Evolutionary conservation across 2,329 filamentous ascomycete species (phyloP).

Genomic region (Simplicillium aogashimaense): DNA sequence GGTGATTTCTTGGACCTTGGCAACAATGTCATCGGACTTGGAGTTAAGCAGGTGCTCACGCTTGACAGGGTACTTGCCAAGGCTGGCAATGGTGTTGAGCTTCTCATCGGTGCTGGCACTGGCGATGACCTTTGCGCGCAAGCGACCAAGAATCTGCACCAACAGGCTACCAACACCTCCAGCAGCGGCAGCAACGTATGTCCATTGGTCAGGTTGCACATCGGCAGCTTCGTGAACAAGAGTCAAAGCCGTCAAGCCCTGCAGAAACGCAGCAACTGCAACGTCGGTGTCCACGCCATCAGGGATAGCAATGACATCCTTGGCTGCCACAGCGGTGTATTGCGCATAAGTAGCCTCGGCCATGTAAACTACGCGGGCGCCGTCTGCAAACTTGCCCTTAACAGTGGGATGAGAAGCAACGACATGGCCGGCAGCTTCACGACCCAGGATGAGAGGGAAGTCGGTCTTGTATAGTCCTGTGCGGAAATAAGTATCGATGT

Average conservation of each 20-base stretch:
- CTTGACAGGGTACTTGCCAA: slow-evolving; percentile 63
- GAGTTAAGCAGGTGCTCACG: too few relatives aligned
- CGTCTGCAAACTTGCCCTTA: slow-evolving; percentile 46
- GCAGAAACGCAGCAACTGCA: slow-evolving; percentile 62
- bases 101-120: slow-evolving; percentile 70
- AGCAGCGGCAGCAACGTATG: slow-evolving; percentile 76
- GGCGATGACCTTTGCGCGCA: slow-evolving; percentile 71
- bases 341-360: slow-evolving; percentile 42
- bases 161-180: slow-evolving; percentile 72
- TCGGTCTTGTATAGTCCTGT: slow-evolving; percentile 63
- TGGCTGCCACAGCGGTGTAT: slow-evolving; percentile 42
- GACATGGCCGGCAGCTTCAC: slow-evolving; percentile 67
- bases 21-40: slow-evolving; percentile 50
- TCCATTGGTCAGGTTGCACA: slow-evolving; percentile 69
- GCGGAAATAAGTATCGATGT: slow-evolving; percentile 87
- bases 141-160: slow-evolving; percentile 59
- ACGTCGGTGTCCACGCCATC: slow-evolving; percentile 47
- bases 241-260: slow-evolving; percentile 75
- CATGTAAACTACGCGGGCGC: slow-evolving; percentile 66
- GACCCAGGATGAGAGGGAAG: slow-evolving; percentile 68
- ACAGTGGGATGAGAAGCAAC: slow-evolving; percentile 47
- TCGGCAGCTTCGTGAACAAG: slow-evolving; percentile 68
- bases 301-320: slow-evolving; percentile 53
- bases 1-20: slow-evolving; percentile 58
- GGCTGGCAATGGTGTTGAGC: slow-evolving; percentile 54